phyloP scores from a whole-genome alignment of 805 yeast genomes.

The Starmera dryadoides region DNA sequence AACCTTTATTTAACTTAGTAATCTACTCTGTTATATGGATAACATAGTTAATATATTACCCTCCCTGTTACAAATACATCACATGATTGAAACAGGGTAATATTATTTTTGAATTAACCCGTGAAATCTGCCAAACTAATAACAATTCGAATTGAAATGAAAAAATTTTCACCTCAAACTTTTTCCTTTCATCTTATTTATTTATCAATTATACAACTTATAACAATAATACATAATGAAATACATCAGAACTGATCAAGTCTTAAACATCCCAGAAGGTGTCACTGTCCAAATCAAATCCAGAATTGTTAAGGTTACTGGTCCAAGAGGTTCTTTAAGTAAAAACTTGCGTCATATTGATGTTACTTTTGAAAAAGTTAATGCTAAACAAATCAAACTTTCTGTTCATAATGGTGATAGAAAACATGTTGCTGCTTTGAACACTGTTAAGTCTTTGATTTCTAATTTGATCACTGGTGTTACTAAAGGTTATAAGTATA shows the following conservation, averaged over 20 bases:
- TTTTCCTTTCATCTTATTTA: no score
- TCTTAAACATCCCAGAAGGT: conserved; percentile 83
- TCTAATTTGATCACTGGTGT: conserved; percentile 97
- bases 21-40: no score
- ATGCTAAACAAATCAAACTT: conserved; percentile 70
- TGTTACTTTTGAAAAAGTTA: conserved; percentile 82
- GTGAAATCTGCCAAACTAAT: no score
- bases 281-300: conserved; percentile 89
- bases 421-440: conserved; percentile 99
- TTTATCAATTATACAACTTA: no score
- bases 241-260: conserved; percentile 83
- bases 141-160: no score
- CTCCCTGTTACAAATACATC: no score
- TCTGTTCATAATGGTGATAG: conserved; percentile 98
- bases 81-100: no score
- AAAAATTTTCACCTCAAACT: no score
- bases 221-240: conserved; percentile 53
- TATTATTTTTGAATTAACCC: no score
- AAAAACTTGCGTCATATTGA: conserved; percentile 93
- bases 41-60: no score
- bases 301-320: conserved; percentile 83
- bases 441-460: conserved; percentile 95
- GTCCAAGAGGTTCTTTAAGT: conserved; percentile 94
- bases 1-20: no score
- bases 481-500: conserved; percentile 98